Conservation (phyloP, 2,329 filamentous ascomycete genomes). For the Berkeleyomyces basicola region DNA sequence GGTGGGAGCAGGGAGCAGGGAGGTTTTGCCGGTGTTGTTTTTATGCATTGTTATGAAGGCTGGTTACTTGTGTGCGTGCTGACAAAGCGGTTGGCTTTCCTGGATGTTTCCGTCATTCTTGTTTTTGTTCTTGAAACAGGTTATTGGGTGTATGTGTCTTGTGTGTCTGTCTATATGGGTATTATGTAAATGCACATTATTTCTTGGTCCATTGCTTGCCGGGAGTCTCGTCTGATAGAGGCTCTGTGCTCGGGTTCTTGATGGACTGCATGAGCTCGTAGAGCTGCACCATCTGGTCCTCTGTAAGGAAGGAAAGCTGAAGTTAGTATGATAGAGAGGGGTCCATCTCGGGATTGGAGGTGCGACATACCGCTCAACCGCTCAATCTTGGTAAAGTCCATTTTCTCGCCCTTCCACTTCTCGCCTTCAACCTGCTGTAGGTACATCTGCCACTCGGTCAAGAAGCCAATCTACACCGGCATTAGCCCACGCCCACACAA, state of each 20-base stretch:
- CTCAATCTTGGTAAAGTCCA: conserved; percentile 18
- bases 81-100: not conserved
- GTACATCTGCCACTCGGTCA: conserved; percentile 93
- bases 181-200: not conserved
- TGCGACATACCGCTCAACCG: conserved; percentile 40
- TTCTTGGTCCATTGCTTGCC: conserved; percentile 6
- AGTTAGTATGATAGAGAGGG: not conserved
- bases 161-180: not conserved
- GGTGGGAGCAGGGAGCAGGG: not conserved
- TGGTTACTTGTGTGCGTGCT: not conserved
- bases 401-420: conserved; percentile 48
- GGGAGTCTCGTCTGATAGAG: not conserved
- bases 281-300: conserved; percentile 83
- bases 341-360: not conserved
- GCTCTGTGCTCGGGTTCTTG: conserved; percentile 21
- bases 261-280: conserved; percentile 90
- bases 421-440: conserved; percentile 85
- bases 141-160: not conserved
- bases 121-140: not conserved
- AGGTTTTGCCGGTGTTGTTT: not conserved
- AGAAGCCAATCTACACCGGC: conserved; percentile 61
- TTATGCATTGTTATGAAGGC: not conserved
- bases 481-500: not conserved
- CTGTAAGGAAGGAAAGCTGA: conserved; percentile 27
- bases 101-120: not conserved